phyloP scores from a whole-genome alignment of 257 asterid species.

The Ophiorrhiza pumila region DNA sequence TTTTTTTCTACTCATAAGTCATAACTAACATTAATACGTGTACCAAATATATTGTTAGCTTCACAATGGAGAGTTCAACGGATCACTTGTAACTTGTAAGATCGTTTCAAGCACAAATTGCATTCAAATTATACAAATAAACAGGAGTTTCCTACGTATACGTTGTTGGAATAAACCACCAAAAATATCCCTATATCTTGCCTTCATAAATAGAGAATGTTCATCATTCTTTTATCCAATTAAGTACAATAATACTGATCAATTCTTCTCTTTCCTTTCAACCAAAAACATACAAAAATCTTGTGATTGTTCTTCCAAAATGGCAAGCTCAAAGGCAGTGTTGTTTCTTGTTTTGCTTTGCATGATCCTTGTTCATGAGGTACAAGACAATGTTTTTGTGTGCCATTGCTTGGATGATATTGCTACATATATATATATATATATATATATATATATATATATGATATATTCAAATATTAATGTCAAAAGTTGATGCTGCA shows the following conservation, averaged over 20 bases:
- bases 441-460: no score
- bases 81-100: neutral
- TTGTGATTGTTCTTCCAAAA: neutral
- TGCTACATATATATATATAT: no score
- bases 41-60: neutral
- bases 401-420: no score
- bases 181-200: neutral
- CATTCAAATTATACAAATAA: neutral
- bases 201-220: neutral
- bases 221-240: neutral
- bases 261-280: neutral
- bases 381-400: no score
- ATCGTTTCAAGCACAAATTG: neutral
- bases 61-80: neutral
- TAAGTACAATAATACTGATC: neutral
- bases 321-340: neutral
- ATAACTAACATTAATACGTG: neutral
- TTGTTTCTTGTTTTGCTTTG: neutral
- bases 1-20: no score
- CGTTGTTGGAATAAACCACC: neutral
- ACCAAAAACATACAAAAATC: neutral
- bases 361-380: conserved; percentile 2
- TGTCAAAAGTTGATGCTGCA: neutral
- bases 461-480: no score
- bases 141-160: neutral